Percentiles rank a stretch among this genome's conserved stretches.
These are phyloP conservation scores for Beauveria varroae DNA, from an alignment of 2,329 filamentous ascomycete genomes.

Conservation along the genomic window DNA sequence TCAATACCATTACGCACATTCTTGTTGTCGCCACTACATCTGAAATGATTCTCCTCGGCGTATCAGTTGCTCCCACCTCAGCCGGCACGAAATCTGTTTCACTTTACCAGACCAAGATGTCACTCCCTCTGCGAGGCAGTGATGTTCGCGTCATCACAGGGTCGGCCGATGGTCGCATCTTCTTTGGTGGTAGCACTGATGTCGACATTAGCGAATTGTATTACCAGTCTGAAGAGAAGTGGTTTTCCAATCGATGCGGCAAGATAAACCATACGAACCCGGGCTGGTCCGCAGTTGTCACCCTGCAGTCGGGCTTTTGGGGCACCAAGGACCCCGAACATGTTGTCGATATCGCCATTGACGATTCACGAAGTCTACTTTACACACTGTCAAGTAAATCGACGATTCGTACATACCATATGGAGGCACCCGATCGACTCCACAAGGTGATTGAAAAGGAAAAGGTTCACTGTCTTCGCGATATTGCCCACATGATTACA, in stretches of 20 bases:
- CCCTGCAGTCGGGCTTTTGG: conserved; percentile 43
- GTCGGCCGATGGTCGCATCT: conserved; percentile 81
- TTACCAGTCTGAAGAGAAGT: conserved; percentile 95
- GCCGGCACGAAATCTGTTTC: conserved; percentile 66
- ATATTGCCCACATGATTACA: conserved; percentile 81
- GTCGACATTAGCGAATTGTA: conserved; percentile 90
- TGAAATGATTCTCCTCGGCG: conserved; percentile 80
- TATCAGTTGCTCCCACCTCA: conserved; percentile 59
- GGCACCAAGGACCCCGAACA: conserved; percentile 49
- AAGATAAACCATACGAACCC: conserved; percentile 83
- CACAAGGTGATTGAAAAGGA: conserved; percentile 60
- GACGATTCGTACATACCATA: conserved; percentile 85
- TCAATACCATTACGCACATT: conserved; percentile 76
- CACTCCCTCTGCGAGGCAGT: conserved; percentile 65
- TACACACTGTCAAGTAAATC: conserved; percentile 87
- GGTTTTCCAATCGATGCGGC: conserved; percentile 83
- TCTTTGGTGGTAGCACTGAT: conserved; percentile 74
- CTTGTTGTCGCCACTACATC: conserved; percentile 80
- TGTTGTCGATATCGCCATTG: conserved; percentile 73
- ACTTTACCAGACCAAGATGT: conserved; percentile 86
- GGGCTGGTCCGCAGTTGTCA: conserved; percentile 59
- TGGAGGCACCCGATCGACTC: conserved; percentile 58
- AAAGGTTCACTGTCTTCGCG: conserved; percentile 51
- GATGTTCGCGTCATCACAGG: conserved; percentile 73
- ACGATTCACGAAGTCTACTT: conserved; percentile 79